Conservation (phyloP, 768 basidiomycete genomes). For the Candolleomyces aberdarensis region DNA sequence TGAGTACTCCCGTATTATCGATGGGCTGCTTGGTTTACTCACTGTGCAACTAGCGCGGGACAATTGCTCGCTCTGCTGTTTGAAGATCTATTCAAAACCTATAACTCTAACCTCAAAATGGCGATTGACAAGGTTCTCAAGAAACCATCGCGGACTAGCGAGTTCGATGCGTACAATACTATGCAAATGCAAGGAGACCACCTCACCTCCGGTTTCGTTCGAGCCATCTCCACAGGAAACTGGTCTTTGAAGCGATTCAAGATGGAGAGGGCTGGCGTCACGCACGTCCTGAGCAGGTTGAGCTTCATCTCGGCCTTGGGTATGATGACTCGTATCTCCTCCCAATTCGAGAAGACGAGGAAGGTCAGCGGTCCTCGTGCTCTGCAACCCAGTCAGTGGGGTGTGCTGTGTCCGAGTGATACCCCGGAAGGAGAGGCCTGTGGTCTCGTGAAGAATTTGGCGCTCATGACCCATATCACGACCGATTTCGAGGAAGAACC, state of each 20-base stretch:
- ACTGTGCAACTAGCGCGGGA: slow-evolving; percentile 67
- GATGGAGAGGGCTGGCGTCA: slow-evolving; percentile 98
- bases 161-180: slow-evolving; percentile 92
- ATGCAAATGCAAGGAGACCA: slow-evolving; percentile 97
- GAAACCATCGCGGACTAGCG: slow-evolving; percentile 89
- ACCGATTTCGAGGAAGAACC: slow-evolving; percentile 98
- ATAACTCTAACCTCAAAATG: slow-evolving; percentile 92
- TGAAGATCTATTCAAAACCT: slow-evolving; percentile 98
- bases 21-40: slow-evolving; percentile 3
- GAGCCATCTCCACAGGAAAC: slow-evolving; percentile 97
- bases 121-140: slow-evolving; percentile 97
- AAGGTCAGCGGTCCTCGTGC: slow-evolving; percentile 98
- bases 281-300: slow-evolving; percentile 92
- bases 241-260: slow-evolving; percentile 99
- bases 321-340: slow-evolving; percentile 99
- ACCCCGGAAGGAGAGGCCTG: slow-evolving; percentile 99
- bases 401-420: slow-evolving; percentile 96
- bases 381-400: slow-evolving; percentile 98
- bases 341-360: slow-evolving; percentile 98
- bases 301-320: slow-evolving; percentile 97
- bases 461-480: slow-evolving; percentile 99
- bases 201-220: slow-evolving; percentile 92
- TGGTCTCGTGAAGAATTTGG: slow-evolving; percentile 96
- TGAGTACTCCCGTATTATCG: slow-evolving; percentile 37
- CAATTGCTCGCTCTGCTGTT: slow-evolving; percentile 94